A percentile compares a stretch with the other conserved stretches of the same genome.
Conservation (phyloP, 768 basidiomycete species). For the Sporobolomyces phaffii region DNA sequence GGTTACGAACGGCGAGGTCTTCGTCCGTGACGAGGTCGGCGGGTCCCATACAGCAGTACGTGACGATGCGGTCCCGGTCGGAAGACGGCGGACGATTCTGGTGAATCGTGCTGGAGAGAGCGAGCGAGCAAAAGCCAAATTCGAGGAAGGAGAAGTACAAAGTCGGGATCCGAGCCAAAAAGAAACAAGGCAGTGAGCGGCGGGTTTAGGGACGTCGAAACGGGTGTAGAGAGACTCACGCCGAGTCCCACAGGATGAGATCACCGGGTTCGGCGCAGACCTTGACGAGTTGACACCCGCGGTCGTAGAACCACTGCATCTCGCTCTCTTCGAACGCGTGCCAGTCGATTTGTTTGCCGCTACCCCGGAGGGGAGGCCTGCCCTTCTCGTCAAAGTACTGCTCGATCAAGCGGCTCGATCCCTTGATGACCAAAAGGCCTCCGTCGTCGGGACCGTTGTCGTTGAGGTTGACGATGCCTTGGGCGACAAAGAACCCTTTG, state of each 20-base stretch:
- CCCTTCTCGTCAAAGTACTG: constrained; percentile 46
- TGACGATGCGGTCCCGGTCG: constrained; percentile 4
- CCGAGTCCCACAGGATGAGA: constrained; percentile 45
- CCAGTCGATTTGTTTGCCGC: constrained; percentile 21
- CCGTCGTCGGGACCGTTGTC: constrained; percentile 48
- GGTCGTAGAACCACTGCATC: constrained; percentile 47
- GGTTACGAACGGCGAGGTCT: constrained; percentile 13
- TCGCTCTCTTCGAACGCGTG: constrained; percentile 34
- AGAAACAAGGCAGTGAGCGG: too few relatives aligned
- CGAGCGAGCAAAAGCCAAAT: neutral
- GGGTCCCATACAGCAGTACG: constrained; percentile 16
- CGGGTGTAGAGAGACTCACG: too few relatives aligned
- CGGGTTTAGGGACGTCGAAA: too few relatives aligned
- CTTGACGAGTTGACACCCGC: constrained; percentile 47
- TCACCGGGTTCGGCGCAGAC: constrained; percentile 43
- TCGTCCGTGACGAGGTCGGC: neutral
- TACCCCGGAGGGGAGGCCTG: constrained; percentile 35
- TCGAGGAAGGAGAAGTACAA: neutral
- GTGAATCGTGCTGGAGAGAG: constrained; percentile 7
- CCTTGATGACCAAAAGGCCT: constrained; percentile 48
- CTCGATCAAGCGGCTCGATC: constrained; percentile 44
- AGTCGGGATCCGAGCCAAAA: too few relatives aligned
- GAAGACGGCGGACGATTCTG: constrained; percentile 2
- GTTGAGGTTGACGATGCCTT: constrained; percentile 40
- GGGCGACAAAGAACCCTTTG: constrained; percentile 21